Conservation (phyloP, 2,329 filamentous ascomycete genomes). For the Fusarium chlamydosporum region DNA sequence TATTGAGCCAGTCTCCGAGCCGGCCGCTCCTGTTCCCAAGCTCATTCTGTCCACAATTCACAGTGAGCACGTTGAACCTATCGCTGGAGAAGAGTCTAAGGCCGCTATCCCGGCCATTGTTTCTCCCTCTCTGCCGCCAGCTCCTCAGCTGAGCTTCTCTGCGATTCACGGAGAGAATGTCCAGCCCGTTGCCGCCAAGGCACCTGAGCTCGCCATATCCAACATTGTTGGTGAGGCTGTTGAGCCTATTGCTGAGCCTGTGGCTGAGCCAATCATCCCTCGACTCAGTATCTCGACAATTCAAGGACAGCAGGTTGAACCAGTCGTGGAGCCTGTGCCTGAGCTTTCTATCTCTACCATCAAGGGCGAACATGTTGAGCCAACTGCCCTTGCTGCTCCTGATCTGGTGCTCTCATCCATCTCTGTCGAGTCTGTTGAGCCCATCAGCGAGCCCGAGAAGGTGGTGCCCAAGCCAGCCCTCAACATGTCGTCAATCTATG, state of each 20-base stretch:
- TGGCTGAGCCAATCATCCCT: slow-evolving; percentile 24
- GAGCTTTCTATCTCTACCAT: slow-evolving; percentile 45
- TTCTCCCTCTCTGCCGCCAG: slow-evolving; percentile 26
- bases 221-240: slow-evolving; percentile 32
- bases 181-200: slow-evolving; percentile 26
- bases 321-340: slow-evolving; percentile 35
- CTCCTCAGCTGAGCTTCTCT: slow-evolving; percentile 44
- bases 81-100: slow-evolving; percentile 33
- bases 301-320: slow-evolving; percentile 48
- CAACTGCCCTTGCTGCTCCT: slow-evolving; percentile 34
- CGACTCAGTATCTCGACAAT: slow-evolving; percentile 37
- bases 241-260: slow-evolving; percentile 31
- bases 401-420: slow-evolving; percentile 53
- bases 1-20: slow-evolving; percentile 44
- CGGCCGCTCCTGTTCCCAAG: slow-evolving; percentile 17
- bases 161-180: slow-evolving; percentile 45
- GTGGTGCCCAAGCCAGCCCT: slow-evolving; percentile 50
- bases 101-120: slow-evolving; percentile 6
- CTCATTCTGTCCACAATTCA: slow-evolving; percentile 42
- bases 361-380: slow-evolving; percentile 48
- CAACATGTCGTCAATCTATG: slow-evolving; percentile 52
- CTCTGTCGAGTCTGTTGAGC: slow-evolving; percentile 50
- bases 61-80: slow-evolving; percentile 42
- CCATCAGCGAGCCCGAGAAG: slow-evolving; percentile 54
- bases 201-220: slow-evolving; percentile 35